phyloP scores from a whole-genome alignment of 1,139 yeast genomes.

The Candida sp. region DNA sequence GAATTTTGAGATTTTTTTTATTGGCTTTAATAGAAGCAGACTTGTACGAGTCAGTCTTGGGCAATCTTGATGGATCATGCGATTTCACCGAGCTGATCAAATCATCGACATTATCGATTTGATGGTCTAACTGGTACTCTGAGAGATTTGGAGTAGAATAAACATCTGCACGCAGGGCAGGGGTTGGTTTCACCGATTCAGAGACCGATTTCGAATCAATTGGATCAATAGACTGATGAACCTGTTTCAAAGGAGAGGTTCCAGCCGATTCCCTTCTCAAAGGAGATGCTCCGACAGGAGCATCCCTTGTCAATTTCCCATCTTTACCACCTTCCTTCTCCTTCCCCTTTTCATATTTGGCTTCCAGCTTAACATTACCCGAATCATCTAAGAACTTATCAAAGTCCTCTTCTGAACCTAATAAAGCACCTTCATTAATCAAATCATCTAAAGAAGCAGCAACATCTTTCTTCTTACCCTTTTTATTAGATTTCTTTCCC shows the following conservation, averaged over 20 bases:
- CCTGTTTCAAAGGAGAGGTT: conserved; percentile 1
- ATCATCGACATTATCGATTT: conserved; percentile 35
- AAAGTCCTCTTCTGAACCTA: conserved; percentile 56
- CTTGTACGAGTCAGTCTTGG: conserved; percentile 9
- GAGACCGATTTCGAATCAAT: conserved; percentile 5
- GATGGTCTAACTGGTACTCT: conserved; percentile 43
- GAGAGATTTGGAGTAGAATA: conserved; percentile 48
- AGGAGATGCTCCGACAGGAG: neutral
- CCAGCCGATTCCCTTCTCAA: neutral
- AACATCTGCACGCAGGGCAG: conserved; percentile 20
- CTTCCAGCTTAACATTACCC: conserved; percentile 50
- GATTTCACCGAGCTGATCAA: conserved; percentile 34
- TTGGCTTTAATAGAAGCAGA: conserved; percentile 1
- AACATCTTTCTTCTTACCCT: conserved; percentile 16
- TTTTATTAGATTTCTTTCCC: conserved; percentile 11
- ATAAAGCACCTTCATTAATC: conserved; percentile 57
- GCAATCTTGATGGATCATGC: conserved; percentile 37
- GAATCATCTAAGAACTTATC: conserved; percentile 48
- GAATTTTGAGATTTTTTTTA: neutral
- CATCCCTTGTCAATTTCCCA: neutral
- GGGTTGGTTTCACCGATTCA: neutral
- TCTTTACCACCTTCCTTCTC: neutral
- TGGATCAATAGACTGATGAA: neutral
- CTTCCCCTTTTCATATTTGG: conserved; percentile 20
- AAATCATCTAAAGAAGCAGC: conserved; percentile 54